phyloP scores from a whole-genome alignment of 2,329 filamentous ascomycete genomes.

The Fusarium duplospermum region DNA sequence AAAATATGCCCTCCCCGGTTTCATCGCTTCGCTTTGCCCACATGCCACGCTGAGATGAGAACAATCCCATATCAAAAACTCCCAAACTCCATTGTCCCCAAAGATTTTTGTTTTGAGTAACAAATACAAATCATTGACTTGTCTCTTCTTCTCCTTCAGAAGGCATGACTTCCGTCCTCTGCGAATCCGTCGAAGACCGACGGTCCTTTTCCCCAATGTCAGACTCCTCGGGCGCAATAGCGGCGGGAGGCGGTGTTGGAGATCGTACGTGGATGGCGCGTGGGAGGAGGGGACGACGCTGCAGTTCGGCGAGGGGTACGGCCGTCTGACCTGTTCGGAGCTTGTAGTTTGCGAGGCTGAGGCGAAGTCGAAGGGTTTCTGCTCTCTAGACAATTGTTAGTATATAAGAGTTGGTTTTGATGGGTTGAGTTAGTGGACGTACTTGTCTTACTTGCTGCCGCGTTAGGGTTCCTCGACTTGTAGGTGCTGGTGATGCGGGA shows the following conservation, averaged over 20 bases:
- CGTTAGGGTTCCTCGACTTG: slow-evolving; percentile 51
- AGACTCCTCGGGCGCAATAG: neutral
- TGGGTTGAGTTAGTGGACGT: slow-evolving; percentile 24
- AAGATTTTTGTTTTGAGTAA: neutral
- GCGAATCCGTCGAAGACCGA: slow-evolving; percentile 31
- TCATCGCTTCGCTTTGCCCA: slow-evolving; percentile 14
- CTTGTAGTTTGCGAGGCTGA: slow-evolving; percentile 80
- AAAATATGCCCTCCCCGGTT: slow-evolving; percentile 1
- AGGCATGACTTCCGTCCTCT: slow-evolving; percentile 27
- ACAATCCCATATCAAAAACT: slow-evolving; percentile 7
- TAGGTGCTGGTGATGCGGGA: slow-evolving; percentile 8
- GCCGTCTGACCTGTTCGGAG: slow-evolving; percentile 77
- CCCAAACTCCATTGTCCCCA: neutral
- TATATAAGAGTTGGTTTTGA: neutral
- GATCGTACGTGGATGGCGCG: slow-evolving; percentile 42
- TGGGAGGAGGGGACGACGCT: slow-evolving; percentile 50
- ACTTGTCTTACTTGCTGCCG: slow-evolving; percentile 67
- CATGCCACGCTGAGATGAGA: slow-evolving; percentile 7
- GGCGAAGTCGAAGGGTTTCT: slow-evolving; percentile 74
- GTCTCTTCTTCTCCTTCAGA: slow-evolving; percentile 9
- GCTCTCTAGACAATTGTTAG: slow-evolving; percentile 61
- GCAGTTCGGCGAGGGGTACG: slow-evolving; percentile 71
- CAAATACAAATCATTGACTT: neutral
- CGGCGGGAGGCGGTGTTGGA: slow-evolving; percentile 18
- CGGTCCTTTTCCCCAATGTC: slow-evolving; percentile 10